These are phyloP conservation scores for Trichocladium antarcticum DNA, from an alignment of 495 filamentous ascomycete species.

Conservation along the genomic window DNA sequence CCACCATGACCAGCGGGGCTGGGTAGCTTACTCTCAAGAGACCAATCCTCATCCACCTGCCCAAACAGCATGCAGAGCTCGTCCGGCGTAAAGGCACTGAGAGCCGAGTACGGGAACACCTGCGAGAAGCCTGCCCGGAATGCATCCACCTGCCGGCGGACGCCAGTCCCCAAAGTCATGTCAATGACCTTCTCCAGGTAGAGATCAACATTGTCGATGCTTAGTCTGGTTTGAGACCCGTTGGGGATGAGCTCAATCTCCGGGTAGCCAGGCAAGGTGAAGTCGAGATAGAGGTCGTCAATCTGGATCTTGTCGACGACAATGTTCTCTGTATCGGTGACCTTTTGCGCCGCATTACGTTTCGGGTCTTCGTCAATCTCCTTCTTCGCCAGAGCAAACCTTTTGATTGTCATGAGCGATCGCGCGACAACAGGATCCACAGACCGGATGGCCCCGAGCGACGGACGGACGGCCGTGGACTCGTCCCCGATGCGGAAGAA, in stretches of 20 bases:
- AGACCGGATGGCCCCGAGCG: constrained; percentile 79
- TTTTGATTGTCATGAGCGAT: constrained; percentile 79
- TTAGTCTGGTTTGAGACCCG: constrained; percentile 63
- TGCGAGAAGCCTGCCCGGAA: constrained; percentile 89
- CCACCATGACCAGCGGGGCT: background rate
- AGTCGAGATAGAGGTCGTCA: constrained; percentile 85
- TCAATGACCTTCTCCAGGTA: constrained; percentile 90
- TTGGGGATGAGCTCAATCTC: constrained; percentile 70
- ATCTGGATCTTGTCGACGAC: constrained; percentile 60
- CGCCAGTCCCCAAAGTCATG: constrained; percentile 77
- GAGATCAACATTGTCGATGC: constrained; percentile 75
- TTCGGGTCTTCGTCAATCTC: constrained; percentile 57
- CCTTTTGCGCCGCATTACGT: constrained; percentile 57
- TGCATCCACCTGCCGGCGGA: constrained; percentile 78
- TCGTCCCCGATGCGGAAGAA: constrained; percentile 91
- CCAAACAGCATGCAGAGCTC: constrained; percentile 97
- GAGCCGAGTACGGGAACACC: constrained; percentile 88
- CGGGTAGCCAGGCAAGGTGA: constrained; percentile 88
- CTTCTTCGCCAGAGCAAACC: constrained; percentile 73
- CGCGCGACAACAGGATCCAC: constrained; percentile 81
- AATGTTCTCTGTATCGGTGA: constrained; percentile 54
- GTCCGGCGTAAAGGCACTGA: constrained; percentile 89
- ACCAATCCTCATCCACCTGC: constrained; percentile 91
- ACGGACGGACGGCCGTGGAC: constrained; percentile 62
- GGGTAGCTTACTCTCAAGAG: constrained; percentile 71